A percentile compares a stretch with the other conserved stretches of the same genome.
These are phyloP conservation scores for Fusarium paranaense DNA, from an alignment of 2,329 filamentous ascomycete species.

Conservation along the genomic window DNA sequence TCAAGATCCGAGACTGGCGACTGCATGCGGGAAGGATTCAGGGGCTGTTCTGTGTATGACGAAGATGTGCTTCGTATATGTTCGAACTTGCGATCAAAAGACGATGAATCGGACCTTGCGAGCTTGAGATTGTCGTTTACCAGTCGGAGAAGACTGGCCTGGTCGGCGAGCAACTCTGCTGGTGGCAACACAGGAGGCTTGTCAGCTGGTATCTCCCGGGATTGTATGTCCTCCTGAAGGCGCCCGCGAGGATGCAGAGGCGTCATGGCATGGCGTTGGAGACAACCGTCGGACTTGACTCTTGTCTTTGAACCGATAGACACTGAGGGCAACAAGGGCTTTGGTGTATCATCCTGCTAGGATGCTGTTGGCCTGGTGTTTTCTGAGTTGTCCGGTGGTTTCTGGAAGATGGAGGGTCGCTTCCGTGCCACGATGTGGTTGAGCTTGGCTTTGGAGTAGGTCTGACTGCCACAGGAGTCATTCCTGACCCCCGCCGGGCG, in stretches of 20 bases:
- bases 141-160: constrained; percentile 28
- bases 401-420: constrained; percentile 4
- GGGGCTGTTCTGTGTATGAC: constrained; percentile 44
- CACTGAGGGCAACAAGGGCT: constrained; percentile 1
- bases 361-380: constrained; percentile 14
- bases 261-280: constrained; percentile 13
- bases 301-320: constrained; percentile 17
- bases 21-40: constrained; percentile 34
- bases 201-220: constrained; percentile 14
- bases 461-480: neutral
- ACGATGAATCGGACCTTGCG: constrained; percentile 19
- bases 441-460: constrained; percentile 2
- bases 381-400: constrained; percentile 10
- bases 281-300: constrained; percentile 20
- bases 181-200: neutral
- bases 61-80: constrained; percentile 47
- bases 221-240: constrained; percentile 20
- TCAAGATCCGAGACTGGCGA: constrained; percentile 44
- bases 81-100: constrained; percentile 7
- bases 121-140: constrained; percentile 28
- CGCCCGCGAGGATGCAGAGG: constrained; percentile 3
- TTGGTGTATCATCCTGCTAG: constrained; percentile 7
- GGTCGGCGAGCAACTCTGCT: constrained; percentile 30
- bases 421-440: constrained; percentile 6
- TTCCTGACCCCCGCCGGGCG: neutral